Percentiles rank a stretch among this genome's conserved stretches.
Conservation (phyloP, 176 grass and related monocot genomes). For the Phoenix dactylifera region DNA sequence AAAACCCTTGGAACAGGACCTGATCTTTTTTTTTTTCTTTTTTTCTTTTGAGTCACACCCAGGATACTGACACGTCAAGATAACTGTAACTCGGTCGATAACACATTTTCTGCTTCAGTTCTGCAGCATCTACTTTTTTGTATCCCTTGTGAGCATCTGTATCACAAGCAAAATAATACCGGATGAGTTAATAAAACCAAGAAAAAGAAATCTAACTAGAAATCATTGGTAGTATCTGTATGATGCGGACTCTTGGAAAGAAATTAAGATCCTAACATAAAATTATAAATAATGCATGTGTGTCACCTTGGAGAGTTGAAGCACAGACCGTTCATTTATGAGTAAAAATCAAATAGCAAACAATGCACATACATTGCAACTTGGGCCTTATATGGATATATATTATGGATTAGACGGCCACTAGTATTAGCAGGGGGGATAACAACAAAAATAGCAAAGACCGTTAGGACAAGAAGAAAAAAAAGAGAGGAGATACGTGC, state of each 20-base stretch:
- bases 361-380: conserved; percentile 27
- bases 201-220: no score
- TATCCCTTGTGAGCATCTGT: no score
- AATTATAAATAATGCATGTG: background rate
- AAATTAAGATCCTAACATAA: background rate
- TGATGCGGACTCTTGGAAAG: background rate
- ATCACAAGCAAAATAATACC: no score
- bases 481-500: conserved; percentile 39
- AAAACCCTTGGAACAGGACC: background rate
- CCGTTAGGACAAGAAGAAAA: conserved; percentile 27
- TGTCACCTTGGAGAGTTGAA: conserved; percentile 1
- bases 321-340: conserved; percentile 1
- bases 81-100: no score
- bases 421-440: conserved; percentile 21
- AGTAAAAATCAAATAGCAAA: conserved; percentile 7
- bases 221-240: background rate
- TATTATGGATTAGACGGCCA: conserved; percentile 35
- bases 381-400: conserved; percentile 21
- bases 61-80: no score
- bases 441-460: conserved; percentile 15
- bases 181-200: no score
- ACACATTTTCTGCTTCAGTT: no score
- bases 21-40: no score
- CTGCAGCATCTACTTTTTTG: no score
- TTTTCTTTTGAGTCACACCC: no score